Percentiles rank a stretch among this genome's conserved stretches.
These are phyloP conservation scores for Plasmodium gonderi DNA, from an alignment of 169 alveolate genomes.

Conservation along the genomic window DNA sequence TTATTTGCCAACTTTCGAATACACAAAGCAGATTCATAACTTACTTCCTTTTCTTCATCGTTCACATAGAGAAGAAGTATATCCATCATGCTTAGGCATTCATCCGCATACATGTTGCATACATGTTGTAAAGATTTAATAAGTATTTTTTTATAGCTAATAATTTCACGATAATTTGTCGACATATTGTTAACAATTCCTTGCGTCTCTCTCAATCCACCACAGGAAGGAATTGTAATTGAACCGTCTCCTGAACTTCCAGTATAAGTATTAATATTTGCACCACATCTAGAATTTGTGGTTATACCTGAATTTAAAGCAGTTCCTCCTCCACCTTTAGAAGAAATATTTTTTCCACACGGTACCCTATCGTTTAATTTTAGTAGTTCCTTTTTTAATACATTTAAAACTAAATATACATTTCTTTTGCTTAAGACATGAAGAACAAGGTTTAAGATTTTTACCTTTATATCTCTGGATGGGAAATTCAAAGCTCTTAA, in stretches of 20 bases:
- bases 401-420: constrained; percentile 76
- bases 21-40: constrained; percentile 80
- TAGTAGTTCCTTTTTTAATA: constrained; percentile 77
- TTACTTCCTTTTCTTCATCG: constrained; percentile 76
- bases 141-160: constrained; percentile 75
- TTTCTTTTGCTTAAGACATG: constrained; percentile 76
- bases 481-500: constrained; percentile 87
- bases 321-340: not conserved
- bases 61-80: constrained; percentile 74
- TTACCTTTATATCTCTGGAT: constrained; percentile 86
- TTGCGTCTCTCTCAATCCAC: too few relatives aligned
- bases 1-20: constrained; percentile 64
- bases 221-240: too few relatives aligned
- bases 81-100: constrained; percentile 76
- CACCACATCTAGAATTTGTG: not conserved
- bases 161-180: constrained; percentile 71
- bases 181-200: constrained; percentile 2
- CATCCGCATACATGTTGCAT: constrained; percentile 78
- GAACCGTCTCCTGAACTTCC: too few relatives aligned
- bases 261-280: not conserved
- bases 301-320: not conserved
- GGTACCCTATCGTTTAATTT: constrained; percentile 62
- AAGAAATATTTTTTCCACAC: not conserved
- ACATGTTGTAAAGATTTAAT: constrained; percentile 81
- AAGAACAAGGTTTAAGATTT: constrained; percentile 86